Evolutionary conservation across 163 green algal genomes (phyloP), one percentile per base, ranked within the genome.

Genomic region (Scenedesmus sp.): DNA sequence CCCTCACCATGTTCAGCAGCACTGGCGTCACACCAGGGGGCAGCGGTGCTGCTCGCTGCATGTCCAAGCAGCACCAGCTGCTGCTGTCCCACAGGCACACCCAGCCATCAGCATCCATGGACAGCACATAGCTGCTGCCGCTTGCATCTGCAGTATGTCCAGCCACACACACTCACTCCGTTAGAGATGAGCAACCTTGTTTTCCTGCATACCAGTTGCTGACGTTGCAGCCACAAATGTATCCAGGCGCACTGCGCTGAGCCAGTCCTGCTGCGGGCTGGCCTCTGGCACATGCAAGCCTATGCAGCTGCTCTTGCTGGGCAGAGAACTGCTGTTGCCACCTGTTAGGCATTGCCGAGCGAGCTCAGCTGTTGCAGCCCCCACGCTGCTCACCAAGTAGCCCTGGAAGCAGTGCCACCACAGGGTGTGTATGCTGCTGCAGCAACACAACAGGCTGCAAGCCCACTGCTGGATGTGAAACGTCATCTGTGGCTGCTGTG

Each of bases 41-140:
- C 16, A 93, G 77, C 13, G 90, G 82, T 66, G 90, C 90, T 77
- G 84, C 70, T 79, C 84, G 70, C 73, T 87, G 67, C 18, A 70
- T 62, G 55, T 66, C 84, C 18, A 87, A 9, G 59, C 90, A 93
- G 34, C 7, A 15, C 23, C 84, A 89, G 56, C 26, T 90, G 83
- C 67, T 90, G 26, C 62, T n/a, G 16, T 93, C 90, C 90, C 90
- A 93, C 74, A 93, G 84, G 18, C 83, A 81, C 56, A 77, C 84
- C 82, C 84, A 90, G 73, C 90, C 90, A 16, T 85, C 84, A 77
- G 70, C 83, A 83, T 93, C 90, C 46, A 93, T 6, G 23, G 90
- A 93, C 67, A 93, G 26, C 57, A 93, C n/a, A 64, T 70, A 87
- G 67, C 54, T 59, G 59, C 79, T 46, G 76, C 89, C 73, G 55